Percentiles rank a stretch among this genome's conserved stretches.
Evolutionary conservation across 1,139 yeast genomes (phyloP).

Genomic region (Pneumocystis murina): DNA sequence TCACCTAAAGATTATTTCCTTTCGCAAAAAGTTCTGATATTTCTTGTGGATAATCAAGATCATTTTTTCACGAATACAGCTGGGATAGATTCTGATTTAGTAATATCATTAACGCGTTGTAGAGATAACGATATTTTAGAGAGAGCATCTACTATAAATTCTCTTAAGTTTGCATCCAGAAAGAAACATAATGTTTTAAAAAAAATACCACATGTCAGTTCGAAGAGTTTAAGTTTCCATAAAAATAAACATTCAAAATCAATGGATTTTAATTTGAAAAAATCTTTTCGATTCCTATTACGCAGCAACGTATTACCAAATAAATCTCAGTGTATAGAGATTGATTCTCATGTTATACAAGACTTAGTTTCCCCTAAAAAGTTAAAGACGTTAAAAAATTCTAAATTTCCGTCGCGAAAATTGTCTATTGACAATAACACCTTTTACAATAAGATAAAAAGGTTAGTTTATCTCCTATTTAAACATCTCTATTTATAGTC

Average conservation of each 20-base stretch:
- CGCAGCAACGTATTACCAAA: not conserved
- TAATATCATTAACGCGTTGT: not conserved
- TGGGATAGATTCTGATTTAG: not conserved
- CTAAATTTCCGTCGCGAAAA: not conserved
- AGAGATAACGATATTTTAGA: not conserved
- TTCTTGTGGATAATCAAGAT: conserved; percentile 54
- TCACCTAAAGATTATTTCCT: conserved; percentile 81
- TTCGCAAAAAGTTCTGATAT: conserved; percentile 76
- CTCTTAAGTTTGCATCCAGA: not conserved
- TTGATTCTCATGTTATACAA: not conserved
- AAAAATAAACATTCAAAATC: not conserved
- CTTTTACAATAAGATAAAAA: not conserved
- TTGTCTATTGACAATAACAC: not conserved
- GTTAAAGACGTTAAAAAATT: not conserved
- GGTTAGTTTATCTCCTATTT: not conserved
- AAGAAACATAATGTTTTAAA: not conserved
- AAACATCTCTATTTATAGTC: not conserved
- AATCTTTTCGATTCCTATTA: not conserved
- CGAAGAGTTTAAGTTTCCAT: not conserved
- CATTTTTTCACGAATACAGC: conserved; percentile 7
- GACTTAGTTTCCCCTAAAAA: not conserved
- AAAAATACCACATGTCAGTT: not conserved
- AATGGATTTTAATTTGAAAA: not conserved
- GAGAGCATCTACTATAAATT: not conserved
- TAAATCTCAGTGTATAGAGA: not conserved